Evolutionary conservation across 495 filamentous ascomycete species (phyloP).

Genomic region (Aspergillus affinis): DNA sequence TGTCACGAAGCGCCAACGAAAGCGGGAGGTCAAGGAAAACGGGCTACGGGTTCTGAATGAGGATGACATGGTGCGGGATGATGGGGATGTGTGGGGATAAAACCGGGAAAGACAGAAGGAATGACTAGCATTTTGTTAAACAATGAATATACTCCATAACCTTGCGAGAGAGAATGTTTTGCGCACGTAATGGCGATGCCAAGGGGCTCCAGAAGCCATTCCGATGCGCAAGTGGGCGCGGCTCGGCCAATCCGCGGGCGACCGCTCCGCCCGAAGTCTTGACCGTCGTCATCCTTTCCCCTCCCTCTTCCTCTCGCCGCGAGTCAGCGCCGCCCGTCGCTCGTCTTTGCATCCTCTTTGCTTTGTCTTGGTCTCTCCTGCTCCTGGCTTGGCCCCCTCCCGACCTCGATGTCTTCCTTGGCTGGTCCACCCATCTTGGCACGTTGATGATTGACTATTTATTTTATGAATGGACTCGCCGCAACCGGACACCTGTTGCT

Average conservation of each 20-base stretch:
- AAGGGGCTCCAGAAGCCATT: not conserved
- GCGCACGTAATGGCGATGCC: not conserved
- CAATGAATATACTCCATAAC: too few relatives aligned
- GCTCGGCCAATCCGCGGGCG: not conserved
- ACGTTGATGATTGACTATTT: not conserved
- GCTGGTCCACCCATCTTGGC: not conserved
- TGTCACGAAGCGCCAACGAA: slow-evolving; percentile 72
- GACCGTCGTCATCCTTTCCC: slow-evolving; percentile 1
- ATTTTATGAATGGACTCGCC: not conserved
- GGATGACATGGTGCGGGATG: slow-evolving; percentile 51
- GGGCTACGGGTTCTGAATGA: slow-evolving; percentile 43
- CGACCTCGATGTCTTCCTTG: not conserved
- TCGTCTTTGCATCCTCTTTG: slow-evolving; percentile 6
- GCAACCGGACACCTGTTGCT: not conserved
- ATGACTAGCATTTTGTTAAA: too few relatives aligned
- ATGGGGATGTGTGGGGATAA: slow-evolving; percentile 58
- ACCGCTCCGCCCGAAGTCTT: not conserved
- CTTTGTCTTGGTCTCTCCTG: not conserved
- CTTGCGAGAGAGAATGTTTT: too few relatives aligned
- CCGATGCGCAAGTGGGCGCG: not conserved
- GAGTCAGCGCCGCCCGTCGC: not conserved
- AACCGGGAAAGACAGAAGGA: not conserved
- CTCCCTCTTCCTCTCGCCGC: not conserved
- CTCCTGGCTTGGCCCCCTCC: not conserved
- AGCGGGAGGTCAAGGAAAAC: slow-evolving; percentile 46